These are phyloP conservation scores for Aegilops longissima DNA, from an alignment of 176 grass and related monocot species.

Conservation along the genomic window DNA sequence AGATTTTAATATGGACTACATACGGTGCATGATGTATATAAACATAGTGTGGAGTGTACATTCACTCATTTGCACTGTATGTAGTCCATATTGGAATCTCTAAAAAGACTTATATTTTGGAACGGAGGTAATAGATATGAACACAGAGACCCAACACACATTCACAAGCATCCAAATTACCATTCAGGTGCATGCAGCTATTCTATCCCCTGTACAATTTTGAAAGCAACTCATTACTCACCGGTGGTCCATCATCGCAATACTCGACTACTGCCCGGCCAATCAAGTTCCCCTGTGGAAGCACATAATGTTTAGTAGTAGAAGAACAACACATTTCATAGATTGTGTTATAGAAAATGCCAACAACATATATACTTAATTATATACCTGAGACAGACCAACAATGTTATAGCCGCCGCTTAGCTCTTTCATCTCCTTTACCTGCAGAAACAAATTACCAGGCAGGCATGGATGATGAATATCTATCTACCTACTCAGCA, in stretches of 20 bases:
- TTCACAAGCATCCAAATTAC: background rate
- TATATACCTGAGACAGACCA: conserved; percentile 80
- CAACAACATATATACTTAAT: too few species aligned
- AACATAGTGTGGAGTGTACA: too few species aligned
- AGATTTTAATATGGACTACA: too few species aligned
- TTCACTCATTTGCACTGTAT: too few species aligned
- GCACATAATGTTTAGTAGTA: conserved; percentile 16
- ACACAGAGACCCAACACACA: background rate
- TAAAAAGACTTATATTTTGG: too few species aligned
- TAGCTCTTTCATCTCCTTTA: conserved; percentile 77
- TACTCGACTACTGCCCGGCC: conserved; percentile 83
- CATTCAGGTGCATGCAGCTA: background rate
- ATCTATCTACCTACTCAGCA: background rate
- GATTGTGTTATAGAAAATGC: too few species aligned
- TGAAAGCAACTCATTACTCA: conserved; percentile 41
- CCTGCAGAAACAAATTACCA: conserved; percentile 46
- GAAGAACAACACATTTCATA: background rate
- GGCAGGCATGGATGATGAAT: background rate
- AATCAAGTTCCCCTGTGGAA: conserved; percentile 83
- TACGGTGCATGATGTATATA: too few species aligned
- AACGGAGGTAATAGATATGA: background rate
- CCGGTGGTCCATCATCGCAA: conserved; percentile 73
- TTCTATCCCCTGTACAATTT: background rate
- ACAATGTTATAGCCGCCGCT: conserved; percentile 80
- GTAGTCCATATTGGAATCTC: too few species aligned